These are phyloP conservation scores for Pichia californica DNA, from an alignment of 805 yeast genomes.

Conservation along the genomic window DNA sequence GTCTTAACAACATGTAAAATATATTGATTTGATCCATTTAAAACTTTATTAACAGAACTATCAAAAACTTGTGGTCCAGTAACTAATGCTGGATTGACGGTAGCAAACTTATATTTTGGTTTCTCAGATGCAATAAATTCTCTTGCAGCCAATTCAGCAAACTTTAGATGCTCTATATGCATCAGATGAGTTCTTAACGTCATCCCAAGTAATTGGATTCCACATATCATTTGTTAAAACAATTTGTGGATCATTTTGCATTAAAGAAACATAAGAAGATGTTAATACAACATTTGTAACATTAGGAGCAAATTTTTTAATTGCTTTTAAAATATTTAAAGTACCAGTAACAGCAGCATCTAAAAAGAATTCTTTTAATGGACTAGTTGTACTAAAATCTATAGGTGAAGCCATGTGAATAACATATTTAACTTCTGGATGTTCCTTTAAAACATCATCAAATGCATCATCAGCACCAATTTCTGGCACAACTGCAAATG, in stretches of 20 bases:
- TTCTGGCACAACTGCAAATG: slow-evolving; percentile 32
- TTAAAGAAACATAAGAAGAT: slow-evolving; percentile 46
- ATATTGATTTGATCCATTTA: slow-evolving; percentile 35
- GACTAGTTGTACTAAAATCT: slow-evolving; percentile 31
- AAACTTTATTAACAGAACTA: slow-evolving; percentile 25
- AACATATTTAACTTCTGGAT: slow-evolving; percentile 37
- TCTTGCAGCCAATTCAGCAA: slow-evolving; percentile 58
- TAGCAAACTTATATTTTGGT: slow-evolving; percentile 33
- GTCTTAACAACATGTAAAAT: slow-evolving; percentile 22
- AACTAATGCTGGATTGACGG: slow-evolving; percentile 39
- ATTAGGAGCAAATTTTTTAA: slow-evolving; percentile 36
- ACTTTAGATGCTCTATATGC: slow-evolving; percentile 40
- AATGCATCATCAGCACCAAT: slow-evolving; percentile 37
- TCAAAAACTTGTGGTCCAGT: slow-evolving; percentile 49
- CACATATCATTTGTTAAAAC: slow-evolving; percentile 32
- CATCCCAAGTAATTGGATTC: slow-evolving; percentile 33
- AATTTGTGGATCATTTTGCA: neutral
- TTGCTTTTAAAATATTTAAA: slow-evolving; percentile 38
- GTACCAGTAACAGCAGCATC: slow-evolving; percentile 58
- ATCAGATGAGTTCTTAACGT: too few relatives aligned
- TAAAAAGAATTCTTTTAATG: slow-evolving; percentile 43
- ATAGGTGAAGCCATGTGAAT: slow-evolving; percentile 54
- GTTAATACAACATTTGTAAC: slow-evolving; percentile 49
- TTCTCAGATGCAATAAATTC: slow-evolving; percentile 38
- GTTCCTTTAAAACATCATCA: slow-evolving; percentile 36